Percentiles rank a stretch among this genome's conserved stretches.
Conservation (phyloP, 495 filamentous ascomycete genomes). For the Staphylotrichum longicolle region DNA sequence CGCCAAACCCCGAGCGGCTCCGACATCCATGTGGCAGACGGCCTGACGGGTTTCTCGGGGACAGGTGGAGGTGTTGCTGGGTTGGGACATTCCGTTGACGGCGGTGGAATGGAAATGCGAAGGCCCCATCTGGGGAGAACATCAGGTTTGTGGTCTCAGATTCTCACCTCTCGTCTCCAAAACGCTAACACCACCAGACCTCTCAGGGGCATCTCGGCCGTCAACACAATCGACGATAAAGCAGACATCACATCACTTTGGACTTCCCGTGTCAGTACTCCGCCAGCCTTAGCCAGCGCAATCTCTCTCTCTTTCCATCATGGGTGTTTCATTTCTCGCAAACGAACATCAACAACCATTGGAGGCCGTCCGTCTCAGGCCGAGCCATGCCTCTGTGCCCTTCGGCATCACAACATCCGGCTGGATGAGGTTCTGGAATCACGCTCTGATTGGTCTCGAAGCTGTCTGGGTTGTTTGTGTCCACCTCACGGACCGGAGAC, state of each 20-base stretch:
- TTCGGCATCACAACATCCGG: conserved; percentile 8
- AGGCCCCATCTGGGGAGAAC: not conserved
- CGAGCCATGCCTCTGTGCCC: not conserved
- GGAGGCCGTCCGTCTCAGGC: not conserved
- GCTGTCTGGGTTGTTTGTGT: not conserved
- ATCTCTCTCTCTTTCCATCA: too few relatives aligned
- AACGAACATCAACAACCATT: not conserved
- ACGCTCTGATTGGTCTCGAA: not conserved
- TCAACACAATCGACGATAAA: not conserved
- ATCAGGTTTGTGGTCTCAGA: not conserved
- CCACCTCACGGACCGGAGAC: not conserved
- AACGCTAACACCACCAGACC: not conserved
- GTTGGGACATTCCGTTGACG: not conserved
- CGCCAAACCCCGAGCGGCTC: not conserved
- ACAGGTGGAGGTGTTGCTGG: not conserved
- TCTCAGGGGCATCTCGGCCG: not conserved
- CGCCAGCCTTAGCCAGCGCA: conserved; percentile 1
- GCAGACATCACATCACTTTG: conserved; percentile 1
- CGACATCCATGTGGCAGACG: not conserved
- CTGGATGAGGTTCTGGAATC: not conserved
- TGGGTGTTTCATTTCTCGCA: not conserved
- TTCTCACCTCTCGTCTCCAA: not conserved
- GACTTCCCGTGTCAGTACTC: conserved; percentile 1
- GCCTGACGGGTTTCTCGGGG: not conserved
- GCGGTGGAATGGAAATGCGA: not conserved